A percentile compares a stretch with the other conserved stretches of the same genome.
Evolutionary conservation across 2,329 filamentous ascomycete genomes (phyloP).

Genomic region (Chaetomium sp.): DNA sequence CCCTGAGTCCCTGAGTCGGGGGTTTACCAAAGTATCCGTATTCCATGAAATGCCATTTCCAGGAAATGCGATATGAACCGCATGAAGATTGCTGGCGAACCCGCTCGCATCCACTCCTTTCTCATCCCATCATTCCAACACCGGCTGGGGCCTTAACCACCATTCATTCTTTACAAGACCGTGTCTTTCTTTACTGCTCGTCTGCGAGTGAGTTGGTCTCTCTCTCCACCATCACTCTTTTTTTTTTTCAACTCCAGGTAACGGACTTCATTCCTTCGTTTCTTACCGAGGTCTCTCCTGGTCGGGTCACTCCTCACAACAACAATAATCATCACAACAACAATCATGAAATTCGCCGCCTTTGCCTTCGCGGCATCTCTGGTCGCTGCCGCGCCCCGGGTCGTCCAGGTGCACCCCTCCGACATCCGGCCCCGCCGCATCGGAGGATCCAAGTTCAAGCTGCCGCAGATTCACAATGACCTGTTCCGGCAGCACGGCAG

Average conservation of each 20-base stretch:
- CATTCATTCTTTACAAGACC: slow-evolving; percentile 1
- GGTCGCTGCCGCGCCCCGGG: slow-evolving; percentile 39
- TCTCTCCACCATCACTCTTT: neutral
- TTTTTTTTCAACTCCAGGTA: neutral
- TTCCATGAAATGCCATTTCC: slow-evolving; percentile 3
- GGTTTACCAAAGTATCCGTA: too few species aligned
- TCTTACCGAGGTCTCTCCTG: slow-evolving; percentile 14
- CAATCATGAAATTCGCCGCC: slow-evolving; percentile 42
- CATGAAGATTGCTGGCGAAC: slow-evolving; percentile 9
- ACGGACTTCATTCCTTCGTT: neutral
- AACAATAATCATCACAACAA: neutral
- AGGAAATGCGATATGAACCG: slow-evolving; percentile 7
- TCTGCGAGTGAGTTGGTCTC: neutral
- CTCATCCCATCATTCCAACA: neutral
- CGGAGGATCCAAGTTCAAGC: slow-evolving; percentile 45
- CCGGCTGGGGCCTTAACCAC: neutral
- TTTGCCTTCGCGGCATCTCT: slow-evolving; percentile 42
- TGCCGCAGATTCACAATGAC: slow-evolving; percentile 45
- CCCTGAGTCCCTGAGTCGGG: slow-evolving; percentile 6
- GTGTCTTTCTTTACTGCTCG: neutral
- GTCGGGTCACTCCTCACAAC: neutral
- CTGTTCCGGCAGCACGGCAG: slow-evolving; percentile 41
- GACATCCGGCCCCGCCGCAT: slow-evolving; percentile 42
- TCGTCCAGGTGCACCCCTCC: slow-evolving; percentile 35
- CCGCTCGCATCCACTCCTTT: slow-evolving; percentile 1